A percentile compares a stretch with the other conserved stretches of the same genome.
phyloP scores from a whole-genome alignment of 2,329 filamentous ascomycete genomes.

The Fusarium algeriense region DNA sequence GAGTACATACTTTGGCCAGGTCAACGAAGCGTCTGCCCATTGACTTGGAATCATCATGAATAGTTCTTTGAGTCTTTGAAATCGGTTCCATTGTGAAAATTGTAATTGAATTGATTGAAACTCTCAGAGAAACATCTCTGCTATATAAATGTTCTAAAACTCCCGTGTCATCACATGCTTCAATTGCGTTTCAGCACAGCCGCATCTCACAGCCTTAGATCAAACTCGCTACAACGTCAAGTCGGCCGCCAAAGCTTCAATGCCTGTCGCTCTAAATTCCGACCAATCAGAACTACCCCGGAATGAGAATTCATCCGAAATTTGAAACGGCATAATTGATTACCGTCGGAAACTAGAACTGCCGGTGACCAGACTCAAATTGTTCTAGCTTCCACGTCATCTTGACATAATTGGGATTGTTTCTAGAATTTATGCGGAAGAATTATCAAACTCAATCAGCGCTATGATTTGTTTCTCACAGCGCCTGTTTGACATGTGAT shows the following conservation, averaged over 20 bases:
- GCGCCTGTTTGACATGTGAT: neutral
- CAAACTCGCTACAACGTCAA: slow-evolving; percentile 4
- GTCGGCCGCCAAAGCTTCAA: slow-evolving; percentile 6
- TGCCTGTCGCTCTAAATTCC: neutral
- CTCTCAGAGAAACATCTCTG: rapidly evolving
- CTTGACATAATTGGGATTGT: neutral
- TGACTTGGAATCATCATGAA: slow-evolving; percentile 32
- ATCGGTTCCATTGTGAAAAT: slow-evolving; percentile 12
- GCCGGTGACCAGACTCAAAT: slow-evolving; percentile 2
- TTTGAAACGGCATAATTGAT: slow-evolving; percentile 5
- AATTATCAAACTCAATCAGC: neutral
- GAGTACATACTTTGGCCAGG: slow-evolving; percentile 27
- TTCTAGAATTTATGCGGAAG: neutral
- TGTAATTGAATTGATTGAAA: neutral
- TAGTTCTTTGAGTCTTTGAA: slow-evolving; percentile 19
- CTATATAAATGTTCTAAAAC: slow-evolving; percentile 10
- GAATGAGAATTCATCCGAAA: slow-evolving; percentile 5
- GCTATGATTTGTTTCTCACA: rapidly evolving
- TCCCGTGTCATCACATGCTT: slow-evolving; percentile 26
- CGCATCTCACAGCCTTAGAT: neutral
- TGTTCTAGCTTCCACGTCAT: slow-evolving; percentile 6
- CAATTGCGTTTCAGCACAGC: slow-evolving; percentile 27
- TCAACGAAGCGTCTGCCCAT: slow-evolving; percentile 34
- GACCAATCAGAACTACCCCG: neutral
- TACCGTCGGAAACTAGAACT: slow-evolving; percentile 21